Percentiles rank a stretch among this genome's conserved stretches.
Conservation (phyloP, 257 asterid species). For the Scutellaria baicalensis region DNA sequence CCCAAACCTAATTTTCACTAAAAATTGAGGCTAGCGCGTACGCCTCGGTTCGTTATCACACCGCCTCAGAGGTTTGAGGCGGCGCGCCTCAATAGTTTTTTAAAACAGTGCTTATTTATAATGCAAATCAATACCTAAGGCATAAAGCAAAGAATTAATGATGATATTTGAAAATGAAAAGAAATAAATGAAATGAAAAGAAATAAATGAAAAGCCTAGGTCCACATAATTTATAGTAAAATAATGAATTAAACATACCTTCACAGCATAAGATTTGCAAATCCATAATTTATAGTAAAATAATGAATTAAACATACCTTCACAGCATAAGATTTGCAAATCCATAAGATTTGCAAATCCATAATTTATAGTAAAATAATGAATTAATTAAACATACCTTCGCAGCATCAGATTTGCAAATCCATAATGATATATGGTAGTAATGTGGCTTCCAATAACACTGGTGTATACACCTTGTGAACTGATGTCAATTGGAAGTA, state of each 20-base stretch:
- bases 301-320: background rate
- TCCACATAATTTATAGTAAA: background rate
- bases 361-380: background rate
- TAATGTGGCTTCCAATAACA: constrained; percentile 91
- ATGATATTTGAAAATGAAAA: background rate
- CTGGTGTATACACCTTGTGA: constrained; percentile 85
- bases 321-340: no score
- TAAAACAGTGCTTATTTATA: no score
- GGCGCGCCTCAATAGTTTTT: no score
- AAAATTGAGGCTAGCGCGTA: no score
- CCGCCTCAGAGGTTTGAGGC: no score
- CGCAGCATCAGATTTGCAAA: constrained; percentile 96
- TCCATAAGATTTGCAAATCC: no score
- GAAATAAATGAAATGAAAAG: background rate
- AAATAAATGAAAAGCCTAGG: constrained; percentile 3
- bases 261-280: constrained; percentile 94
- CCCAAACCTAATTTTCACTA: no score
- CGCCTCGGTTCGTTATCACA: no score
- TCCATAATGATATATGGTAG: constrained; percentile 88
- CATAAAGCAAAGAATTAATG: background rate
- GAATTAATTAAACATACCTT: constrained; percentile 52
- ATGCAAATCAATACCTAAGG: background rate
- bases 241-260: constrained; percentile 35
- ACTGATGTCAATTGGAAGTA: constrained; percentile 77
- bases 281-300: constrained; percentile 46